Base-by-base conservation (phyloP, 2,329 filamentous ascomycete genomes). In the Fusarium zealandicum region DNA sequence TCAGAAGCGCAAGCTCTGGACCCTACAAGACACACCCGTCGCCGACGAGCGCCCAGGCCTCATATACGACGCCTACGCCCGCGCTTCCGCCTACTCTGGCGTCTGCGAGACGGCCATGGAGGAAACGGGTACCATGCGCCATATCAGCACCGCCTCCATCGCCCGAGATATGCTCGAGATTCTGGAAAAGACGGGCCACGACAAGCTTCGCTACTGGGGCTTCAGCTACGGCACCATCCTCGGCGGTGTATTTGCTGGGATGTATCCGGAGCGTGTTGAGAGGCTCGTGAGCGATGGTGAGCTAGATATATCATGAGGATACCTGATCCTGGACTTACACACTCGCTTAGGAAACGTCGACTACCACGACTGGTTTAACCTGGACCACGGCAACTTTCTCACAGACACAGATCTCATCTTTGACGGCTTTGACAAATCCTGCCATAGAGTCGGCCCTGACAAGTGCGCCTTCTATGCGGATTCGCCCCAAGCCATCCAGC, bases 331-430 rank as follows among this genome's bases (percentile, higher is more conserved):
- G 14, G 8, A 38, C 38, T 57, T n/a, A 54, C n/a, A 45, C 4
- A 18, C 25, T 13, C 7, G 6, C 7, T 7, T 12, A 70, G 70
- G 79, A 20, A 82, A 82, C 41, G 78, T 80, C 12, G 79, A 82
- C 58, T 82, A 85, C 59, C 76, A 80, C 33, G 82, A 82, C 62
- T 85, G 80, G 81, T 79, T 75, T 50, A 71, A 74, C 22, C 74
- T 78, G 10, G 68, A 69, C 1, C 74, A 79, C 49, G 70, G 75
- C 57, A 78, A 78, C 55, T 82, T 82, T 44, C 64, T 83, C 6
- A 72, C 72, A n/a, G 80, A 86, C 61, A 78, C 80, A 12, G 83
- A 87, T 65, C 74, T 77, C 44, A 77, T 82, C 6, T 76, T 85
- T 61, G 69, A 76, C 1, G 77, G 72, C 14, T 86, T 87, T 51